Evolutionary conservation across 768 basidiomycete species (phyloP).

Genomic region (Botryobasidium botryosum): DNA sequence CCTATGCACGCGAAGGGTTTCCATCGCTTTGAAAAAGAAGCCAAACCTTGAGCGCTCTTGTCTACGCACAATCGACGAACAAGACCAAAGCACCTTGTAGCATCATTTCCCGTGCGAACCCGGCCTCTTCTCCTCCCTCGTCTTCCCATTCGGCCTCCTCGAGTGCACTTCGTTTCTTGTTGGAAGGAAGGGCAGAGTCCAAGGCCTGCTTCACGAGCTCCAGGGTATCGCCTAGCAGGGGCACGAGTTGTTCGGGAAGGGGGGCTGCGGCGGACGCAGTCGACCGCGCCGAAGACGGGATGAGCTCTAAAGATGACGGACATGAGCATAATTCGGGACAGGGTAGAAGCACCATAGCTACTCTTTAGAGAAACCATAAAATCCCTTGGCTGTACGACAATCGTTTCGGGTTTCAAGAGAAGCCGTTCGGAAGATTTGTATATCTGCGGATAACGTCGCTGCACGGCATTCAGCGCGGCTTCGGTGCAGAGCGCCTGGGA

Average conservation of each 20-base stretch:
- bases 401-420: constrained; percentile 68
- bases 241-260: constrained; percentile 67
- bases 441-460: constrained; percentile 90
- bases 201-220: constrained; percentile 57
- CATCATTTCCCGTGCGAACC: constrained; percentile 74
- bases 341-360: constrained; percentile 27
- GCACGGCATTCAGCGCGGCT: constrained; percentile 90
- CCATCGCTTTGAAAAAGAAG: constrained; percentile 53
- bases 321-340: constrained; percentile 2
- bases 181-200: constrained; percentile 56
- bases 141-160: constrained; percentile 96
- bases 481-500: constrained; percentile 87
- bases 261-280: constrained; percentile 73
- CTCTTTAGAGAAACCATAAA: constrained; percentile 98
- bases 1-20: constrained; percentile 76
- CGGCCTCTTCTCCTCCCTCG: constrained; percentile 54
- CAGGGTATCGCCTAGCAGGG: constrained; percentile 52
- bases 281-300: constrained; percentile 88
- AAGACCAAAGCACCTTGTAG: constrained; percentile 42
- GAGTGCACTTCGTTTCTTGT: constrained; percentile 66
- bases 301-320: constrained; percentile 45
- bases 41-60: constrained; percentile 4
- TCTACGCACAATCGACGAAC: constrained; percentile 6
- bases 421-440: constrained; percentile 83
- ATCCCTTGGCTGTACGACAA: constrained; percentile 69